A percentile compares a stretch with the other conserved stretches of the same genome.
Conservation (phyloP, 2,329 filamentous ascomycete genomes). For the Verticillium nonalfalfae region DNA sequence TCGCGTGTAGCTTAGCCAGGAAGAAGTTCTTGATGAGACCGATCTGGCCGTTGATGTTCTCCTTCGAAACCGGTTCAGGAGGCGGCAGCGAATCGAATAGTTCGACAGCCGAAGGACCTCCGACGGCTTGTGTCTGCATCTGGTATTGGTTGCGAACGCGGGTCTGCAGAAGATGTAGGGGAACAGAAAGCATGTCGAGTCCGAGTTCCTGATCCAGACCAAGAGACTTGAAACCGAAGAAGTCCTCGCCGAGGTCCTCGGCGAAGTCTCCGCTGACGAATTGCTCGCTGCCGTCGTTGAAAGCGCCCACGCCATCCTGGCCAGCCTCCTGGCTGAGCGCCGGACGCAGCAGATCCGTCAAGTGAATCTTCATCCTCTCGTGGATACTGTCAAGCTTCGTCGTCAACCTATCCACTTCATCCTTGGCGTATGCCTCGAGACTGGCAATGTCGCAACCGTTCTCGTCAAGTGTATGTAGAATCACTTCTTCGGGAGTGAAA, state of each 20-base stretch:
- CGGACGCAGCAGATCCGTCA: constrained; percentile 88
- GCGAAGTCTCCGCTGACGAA: constrained; percentile 96
- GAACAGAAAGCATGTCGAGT: constrained; percentile 80
- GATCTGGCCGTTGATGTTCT: constrained; percentile 74
- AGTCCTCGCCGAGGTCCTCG: constrained; percentile 95
- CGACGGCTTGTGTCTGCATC: constrained; percentile 61
- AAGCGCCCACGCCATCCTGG: constrained; percentile 79
- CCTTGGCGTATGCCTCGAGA: constrained; percentile 81
- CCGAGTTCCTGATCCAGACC: constrained; percentile 90
- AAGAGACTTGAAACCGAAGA: constrained; percentile 96
- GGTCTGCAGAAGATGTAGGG: constrained; percentile 87
- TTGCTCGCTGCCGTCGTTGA: constrained; percentile 95
- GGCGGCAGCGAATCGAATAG: constrained; percentile 63
- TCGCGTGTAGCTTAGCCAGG: constrained; percentile 78
- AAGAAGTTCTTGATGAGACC: constrained; percentile 90
- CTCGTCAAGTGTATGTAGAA: constrained; percentile 79
- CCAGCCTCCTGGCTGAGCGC: constrained; percentile 70
- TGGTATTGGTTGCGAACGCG: constrained; percentile 82
- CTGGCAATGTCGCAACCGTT: constrained; percentile 77
- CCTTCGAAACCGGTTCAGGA: constrained; percentile 71
- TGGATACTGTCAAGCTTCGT: constrained; percentile 78
- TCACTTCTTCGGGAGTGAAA: constrained; percentile 77
- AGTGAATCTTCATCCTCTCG: constrained; percentile 88
- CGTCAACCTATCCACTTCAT: constrained; percentile 84
- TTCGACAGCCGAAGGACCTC: constrained; percentile 45